Evolutionary conservation across 75 land plant genomes (phyloP), one percentile per base, ranked within the genome.

Genomic region (Cupressus sempervirens): DNA sequence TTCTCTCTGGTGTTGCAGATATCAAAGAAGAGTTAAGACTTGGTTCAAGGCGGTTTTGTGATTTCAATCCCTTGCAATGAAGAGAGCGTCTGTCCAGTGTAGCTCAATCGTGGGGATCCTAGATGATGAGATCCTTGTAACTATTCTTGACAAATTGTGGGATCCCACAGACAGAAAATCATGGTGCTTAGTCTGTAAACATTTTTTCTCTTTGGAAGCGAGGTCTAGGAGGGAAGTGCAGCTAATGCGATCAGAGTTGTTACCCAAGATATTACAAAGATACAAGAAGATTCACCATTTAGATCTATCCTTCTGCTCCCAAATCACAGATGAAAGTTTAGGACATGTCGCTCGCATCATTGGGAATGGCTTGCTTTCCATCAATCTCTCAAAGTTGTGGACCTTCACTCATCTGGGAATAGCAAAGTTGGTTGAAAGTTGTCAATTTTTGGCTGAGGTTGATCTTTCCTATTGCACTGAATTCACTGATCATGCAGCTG

Each of bases 331-430:
- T 50, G 53, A 50, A 50, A 50, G 53, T 50, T 50, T 50, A 50
- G 53, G 53, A 15, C 53, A 75, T 2, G 83, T 83, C 67, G 87
- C 88, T 46, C 89, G 89, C 20, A 91, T 84, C 40, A 88, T 76
- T 23, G 89, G 87, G 91, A 88, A 85, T 86, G 89, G 79, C 62
- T 88, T 45, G 86, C 93, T 76, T 29, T 93, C 86, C 75, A 43
- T 92, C 92, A 75, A 82, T 29, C 65, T 88, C 87, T 20, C 81
- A 6, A 30, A 50, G 53, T 50, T 50, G 53, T 50, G 53, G 53
- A 50, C 53, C 1, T 50, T 50, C 15, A 50, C 53, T 50, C 53
- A 50, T 13, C 15, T 50, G 53, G 53, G 53, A 12, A 50, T 50
- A 50, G 53, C 53, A 12, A 11, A 50, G 53, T 13, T 50, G 15